Evolutionary conservation across 2,329 filamentous ascomycete species (phyloP).

Genomic region (Venturia effusa): DNA sequence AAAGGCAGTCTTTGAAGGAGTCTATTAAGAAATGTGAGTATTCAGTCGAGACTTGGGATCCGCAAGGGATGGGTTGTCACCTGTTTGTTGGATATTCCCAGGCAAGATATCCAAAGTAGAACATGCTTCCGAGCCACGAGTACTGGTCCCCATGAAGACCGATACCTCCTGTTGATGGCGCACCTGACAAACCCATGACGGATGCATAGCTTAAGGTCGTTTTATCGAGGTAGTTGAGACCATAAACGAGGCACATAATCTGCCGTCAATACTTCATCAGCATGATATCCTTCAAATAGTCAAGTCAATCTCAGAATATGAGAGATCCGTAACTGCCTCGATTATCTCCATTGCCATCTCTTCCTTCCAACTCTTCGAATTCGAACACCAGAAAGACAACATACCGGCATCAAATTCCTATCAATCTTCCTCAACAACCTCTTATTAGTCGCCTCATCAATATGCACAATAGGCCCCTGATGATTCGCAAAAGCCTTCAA

Average conservation of each 20-base stretch:
- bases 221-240: slow-evolving; percentile 53
- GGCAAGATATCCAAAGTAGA: slow-evolving; percentile 44
- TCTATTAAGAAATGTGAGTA: neutral
- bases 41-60: no score
- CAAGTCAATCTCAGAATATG: neutral
- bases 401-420: slow-evolving; percentile 46
- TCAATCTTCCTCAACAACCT: slow-evolving; percentile 52
- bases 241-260: slow-evolving; percentile 46
- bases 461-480: slow-evolving; percentile 39
- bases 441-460: slow-evolving; percentile 47
- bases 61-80: neutral
- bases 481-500: slow-evolving; percentile 43
- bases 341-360: neutral
- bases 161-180: slow-evolving; percentile 29
- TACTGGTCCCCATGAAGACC: slow-evolving; percentile 39
- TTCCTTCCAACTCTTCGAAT: neutral
- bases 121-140: slow-evolving; percentile 40
- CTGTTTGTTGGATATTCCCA: slow-evolving; percentile 59
- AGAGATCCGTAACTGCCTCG: neutral
- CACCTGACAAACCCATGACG: slow-evolving; percentile 31
- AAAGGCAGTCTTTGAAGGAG: slow-evolving; percentile 54
- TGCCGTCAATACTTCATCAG: slow-evolving; percentile 14
- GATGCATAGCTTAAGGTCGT: slow-evolving; percentile 42
- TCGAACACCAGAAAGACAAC: slow-evolving; percentile 5
- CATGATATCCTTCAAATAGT: neutral